phyloP scores from a whole-genome alignment of 306 rosid species.

The Lablab purpureus region DNA sequence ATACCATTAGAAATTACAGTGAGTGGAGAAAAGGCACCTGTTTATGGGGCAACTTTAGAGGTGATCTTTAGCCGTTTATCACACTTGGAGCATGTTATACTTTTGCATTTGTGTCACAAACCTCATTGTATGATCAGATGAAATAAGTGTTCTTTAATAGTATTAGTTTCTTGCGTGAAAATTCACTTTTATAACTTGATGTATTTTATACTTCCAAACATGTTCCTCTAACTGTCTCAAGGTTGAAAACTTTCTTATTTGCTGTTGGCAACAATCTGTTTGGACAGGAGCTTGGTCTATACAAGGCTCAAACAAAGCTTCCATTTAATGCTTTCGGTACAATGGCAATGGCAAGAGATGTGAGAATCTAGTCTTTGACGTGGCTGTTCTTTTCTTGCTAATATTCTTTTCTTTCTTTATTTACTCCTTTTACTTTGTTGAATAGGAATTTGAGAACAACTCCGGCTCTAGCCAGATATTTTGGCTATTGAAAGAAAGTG shows the following conservation, averaged over 20 bases:
- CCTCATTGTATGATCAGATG: background rate
- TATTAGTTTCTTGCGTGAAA: constrained; percentile 14
- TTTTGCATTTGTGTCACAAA: background rate
- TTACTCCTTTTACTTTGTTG: constrained; percentile 19
- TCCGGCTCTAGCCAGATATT: constrained; percentile 92
- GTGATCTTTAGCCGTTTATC: constrained; percentile 54
- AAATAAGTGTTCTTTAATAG: background rate
- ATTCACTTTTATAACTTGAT: background rate
- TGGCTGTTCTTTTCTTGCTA: background rate
- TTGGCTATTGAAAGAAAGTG: constrained; percentile 98
- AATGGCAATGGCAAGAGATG: constrained; percentile 99
- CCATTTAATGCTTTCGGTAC: constrained; percentile 99
- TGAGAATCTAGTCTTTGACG: constrained; percentile 48
- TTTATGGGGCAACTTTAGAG: constrained; percentile 92
- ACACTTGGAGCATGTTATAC: constrained; percentile 4
- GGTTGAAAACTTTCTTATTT: constrained; percentile 28
- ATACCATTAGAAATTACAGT: constrained; percentile 84
- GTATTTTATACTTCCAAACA: constrained; percentile 1
- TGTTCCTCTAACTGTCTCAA: background rate
- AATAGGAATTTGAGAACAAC: constrained; percentile 91
- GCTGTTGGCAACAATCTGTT: constrained; percentile 30
- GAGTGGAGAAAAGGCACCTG: constrained; percentile 82
- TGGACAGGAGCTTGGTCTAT: constrained; percentile 92
- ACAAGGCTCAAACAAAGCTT: constrained; percentile 97
- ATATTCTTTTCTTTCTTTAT: constrained; percentile 6